Base-by-base conservation (phyloP, 345 rosid species). In the Lumnitzera littorea region DNA sequence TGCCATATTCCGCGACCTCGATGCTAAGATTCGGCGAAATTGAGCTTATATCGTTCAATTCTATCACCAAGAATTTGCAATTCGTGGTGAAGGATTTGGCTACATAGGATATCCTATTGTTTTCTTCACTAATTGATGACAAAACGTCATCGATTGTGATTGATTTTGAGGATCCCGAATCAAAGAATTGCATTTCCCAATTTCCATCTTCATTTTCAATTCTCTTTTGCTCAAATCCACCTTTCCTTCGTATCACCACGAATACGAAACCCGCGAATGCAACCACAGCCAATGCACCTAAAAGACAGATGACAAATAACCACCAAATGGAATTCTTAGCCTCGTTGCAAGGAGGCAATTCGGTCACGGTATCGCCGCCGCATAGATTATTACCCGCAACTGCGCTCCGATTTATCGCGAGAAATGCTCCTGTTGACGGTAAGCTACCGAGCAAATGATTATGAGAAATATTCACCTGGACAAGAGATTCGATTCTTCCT, bases 361-460 rank as follows among this genome's bases (percentile, higher is more conserved):
- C 81, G 24, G 60, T 73, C 6, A 58, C 58, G 10, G 62, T 48
- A 20, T 65, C 78, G 12, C 84, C 80, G 10, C 82, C 76, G 48
- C 98, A 91, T 1, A 91, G 96, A 68, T 75, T 41, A 56, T 84
- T 91, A 20, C 96, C 98, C 0, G 71, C 63, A 6, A 91, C 80
- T 0, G 96, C 74, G 41, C 81, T 89, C 46, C 77, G 75, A 46
- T 87, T 89, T 60, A 91, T 85, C 13, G 91, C 92, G 15, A 89
- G 81, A 81, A 91, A 91, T 0, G 77, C 92, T 54, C 86, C 96
- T 0, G 84, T 86, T 15, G 61, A 50, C 3, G 98, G 98, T 63
- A 91, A 69, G n/a, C 67, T 70, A 14, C 98, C 98, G 0, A 65
- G 86, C 56, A 86, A 72, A 60, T 54, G 72, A 67, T 86, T 86